Base-by-base conservation (phyloP, 345 rosid species). In the Jatropha curcas region DNA sequence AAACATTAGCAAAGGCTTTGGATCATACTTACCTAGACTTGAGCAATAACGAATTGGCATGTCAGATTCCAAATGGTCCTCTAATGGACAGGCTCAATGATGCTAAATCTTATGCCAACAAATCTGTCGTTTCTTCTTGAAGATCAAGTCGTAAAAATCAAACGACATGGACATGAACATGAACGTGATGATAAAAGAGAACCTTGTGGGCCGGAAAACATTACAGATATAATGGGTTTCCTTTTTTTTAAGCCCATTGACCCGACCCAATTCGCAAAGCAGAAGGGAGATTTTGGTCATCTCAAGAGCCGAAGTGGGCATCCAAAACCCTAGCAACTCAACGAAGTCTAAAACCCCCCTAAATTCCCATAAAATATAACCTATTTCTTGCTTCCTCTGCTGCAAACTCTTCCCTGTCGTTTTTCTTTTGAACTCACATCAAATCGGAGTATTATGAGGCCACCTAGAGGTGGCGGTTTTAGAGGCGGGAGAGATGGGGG, bases 31-130 rank as follows among this genome's bases (percentile, higher is more conserved):
- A 19, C 2, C 68, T 84, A 64, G 80, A 73, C 9, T 68, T 80
- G 71, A 82, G 84, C 67, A 80, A 82, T 74, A 84, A 84, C 74
- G 74, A 74, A 68, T 80, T 84, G 24, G 20, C 50, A 0, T 84
- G 84, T 20, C 67, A 55, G 3, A 82, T 86, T 33, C 86, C 82
- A 1, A 60, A 28, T 13, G 68, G 83, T 74, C 68, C 86, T 72
- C 82, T 79, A 74, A 78, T 84, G 72, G 81, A 84, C 46, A 82
- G 51, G 34, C 34, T 79, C 56, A 66, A 74, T 30, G 76, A 84
- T 41, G 84, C 84, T 7, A 35, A 63, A 3, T 67, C 72, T 27
- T 86, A 82, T 25, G 85, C 78, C 0, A 80, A 81, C 67, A 84
- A 77, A n/a, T n/a, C n/a, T n/a, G n/a, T n/a, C n/a, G n/a, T n/a